Evolutionary conservation across 306 rosid species (phyloP), one percentile per base, ranked within the genome.

Genomic region (Oxytropis ochrocephala): DNA sequence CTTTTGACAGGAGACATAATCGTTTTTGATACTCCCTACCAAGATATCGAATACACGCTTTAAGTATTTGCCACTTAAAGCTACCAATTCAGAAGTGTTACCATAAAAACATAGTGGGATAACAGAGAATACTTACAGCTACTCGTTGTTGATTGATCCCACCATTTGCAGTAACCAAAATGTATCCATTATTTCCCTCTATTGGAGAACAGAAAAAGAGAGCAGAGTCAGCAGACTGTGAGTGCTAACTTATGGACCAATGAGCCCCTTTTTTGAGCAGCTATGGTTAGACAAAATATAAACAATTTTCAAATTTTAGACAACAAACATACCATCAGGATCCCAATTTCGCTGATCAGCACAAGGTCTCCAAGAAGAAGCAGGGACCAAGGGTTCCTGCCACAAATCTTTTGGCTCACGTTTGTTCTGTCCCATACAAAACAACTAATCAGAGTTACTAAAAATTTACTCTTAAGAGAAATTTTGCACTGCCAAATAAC

Each of bases 61-160:
- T 21, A 42, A 16, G 8, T 71, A 39, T 60, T 62, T 51, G 47
- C 30, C 51, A 19, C 13, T 36, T 17, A 60, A 68, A 66, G 55
- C 69, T 67, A 68, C 55, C 30, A 50, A 38, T 35, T 36, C 55
- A 8, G 38, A 83, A 36, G 54, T 17, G 38, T 14, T 59, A 38
- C 21, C 46, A 60, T 57, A 21, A 55, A 63, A 70, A 48, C 39
- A 78, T 42, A 62, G 52, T 66, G 19, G 60, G 6, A 47, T 47
- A 64, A 52, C 13, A 60, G 73, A 70, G 50, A 81, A 72, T 70
- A 87, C 99, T 90, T 79, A 91, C 99, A 58, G 91, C 99, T 36
- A 94, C 97, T 43, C 99, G 82, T 69, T 91, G 99, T 79, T 94
- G 99, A 82, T 94, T 94, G 78, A 91, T 88, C 80, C 97, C 99